Percentiles rank a stretch among this genome's conserved stretches.
Evolutionary conservation across 768 basidiomycete species (phyloP).

Genomic region (Boletus rufocinnamomeus): DNA sequence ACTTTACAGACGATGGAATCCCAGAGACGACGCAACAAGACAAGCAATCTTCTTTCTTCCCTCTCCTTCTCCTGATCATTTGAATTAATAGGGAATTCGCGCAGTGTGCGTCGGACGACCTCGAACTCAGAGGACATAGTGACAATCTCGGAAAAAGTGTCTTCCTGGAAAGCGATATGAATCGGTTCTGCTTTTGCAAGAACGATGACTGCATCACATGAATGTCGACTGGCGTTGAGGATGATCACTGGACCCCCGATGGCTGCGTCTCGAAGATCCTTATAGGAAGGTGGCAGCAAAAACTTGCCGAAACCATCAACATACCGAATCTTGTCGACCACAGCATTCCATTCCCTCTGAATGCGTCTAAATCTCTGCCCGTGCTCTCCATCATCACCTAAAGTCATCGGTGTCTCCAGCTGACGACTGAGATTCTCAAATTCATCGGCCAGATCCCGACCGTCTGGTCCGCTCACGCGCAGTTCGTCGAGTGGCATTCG

Average conservation of each 20-base stretch:
- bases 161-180: conserved; percentile 14
- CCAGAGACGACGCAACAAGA: conserved; percentile 26
- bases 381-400: conserved; percentile 9
- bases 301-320: conserved; percentile 28
- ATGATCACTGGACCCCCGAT: conserved; percentile 35
- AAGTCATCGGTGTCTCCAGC: conserved; percentile 20
- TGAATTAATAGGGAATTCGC: not conserved
- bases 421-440: conserved; percentile 24
- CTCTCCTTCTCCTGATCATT: not conserved
- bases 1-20: conserved; percentile 23
- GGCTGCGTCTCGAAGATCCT: conserved; percentile 22
- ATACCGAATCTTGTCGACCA: conserved; percentile 29
- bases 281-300: conserved; percentile 23
- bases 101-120: not conserved
- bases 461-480: conserved; percentile 5
- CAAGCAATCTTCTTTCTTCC: conserved; percentile 5
- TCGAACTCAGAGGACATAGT: conserved; percentile 8
- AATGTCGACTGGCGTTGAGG: conserved; percentile 30
- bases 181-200: conserved; percentile 14
- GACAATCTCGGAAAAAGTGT: conserved; percentile 7
- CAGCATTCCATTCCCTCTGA: conserved; percentile 27
- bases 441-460: conserved; percentile 16
- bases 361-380: conserved; percentile 22
- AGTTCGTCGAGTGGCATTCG: conserved; percentile 30
- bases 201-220: conserved; percentile 24